These are phyloP conservation scores for Hypoxylon sp. DNA, from an alignment of 2,329 filamentous ascomycete species.

Conservation along the genomic window DNA sequence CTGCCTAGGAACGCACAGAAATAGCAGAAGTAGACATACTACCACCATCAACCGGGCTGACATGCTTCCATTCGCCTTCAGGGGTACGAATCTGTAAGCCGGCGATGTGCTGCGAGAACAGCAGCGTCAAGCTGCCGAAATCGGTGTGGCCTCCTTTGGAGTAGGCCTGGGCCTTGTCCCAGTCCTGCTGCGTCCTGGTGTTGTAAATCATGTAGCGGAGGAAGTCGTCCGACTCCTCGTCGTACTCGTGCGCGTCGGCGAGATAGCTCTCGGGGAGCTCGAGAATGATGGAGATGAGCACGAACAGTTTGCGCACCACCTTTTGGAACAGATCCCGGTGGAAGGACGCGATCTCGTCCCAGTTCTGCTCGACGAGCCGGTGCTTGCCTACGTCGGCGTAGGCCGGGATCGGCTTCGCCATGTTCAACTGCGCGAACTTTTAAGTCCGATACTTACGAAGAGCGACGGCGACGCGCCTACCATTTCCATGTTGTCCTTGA, in stretches of 20 bases:
- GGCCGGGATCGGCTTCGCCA: slow-evolving; percentile 39
- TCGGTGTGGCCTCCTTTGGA: slow-evolving; percentile 51
- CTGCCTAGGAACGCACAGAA: too few relatives aligned
- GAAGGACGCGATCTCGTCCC: slow-evolving; percentile 40
- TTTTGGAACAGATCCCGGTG: slow-evolving; percentile 43
- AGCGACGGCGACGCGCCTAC: slow-evolving; percentile 38
- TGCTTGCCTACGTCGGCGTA: slow-evolving; percentile 47
- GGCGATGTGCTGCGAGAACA: slow-evolving; percentile 64
- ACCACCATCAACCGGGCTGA: slow-evolving; percentile 38
- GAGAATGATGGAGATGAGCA: slow-evolving; percentile 55
- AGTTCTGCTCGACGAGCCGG: slow-evolving; percentile 38
- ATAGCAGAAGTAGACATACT: slow-evolving; percentile 35
- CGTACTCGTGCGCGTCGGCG: slow-evolving; percentile 38
- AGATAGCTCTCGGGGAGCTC: slow-evolving; percentile 42
- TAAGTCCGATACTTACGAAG: slow-evolving; percentile 17
- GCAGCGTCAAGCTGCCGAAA: slow-evolving; percentile 54
- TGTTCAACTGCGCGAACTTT: slow-evolving; percentile 51
- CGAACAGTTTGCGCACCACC: slow-evolving; percentile 56
- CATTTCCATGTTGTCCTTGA: slow-evolving; percentile 61
- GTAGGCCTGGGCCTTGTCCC: slow-evolving; percentile 50
- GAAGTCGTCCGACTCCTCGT: slow-evolving; percentile 41
- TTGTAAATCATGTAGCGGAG: slow-evolving; percentile 44
- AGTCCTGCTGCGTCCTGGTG: slow-evolving; percentile 37
- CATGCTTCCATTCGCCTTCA: slow-evolving; percentile 49
- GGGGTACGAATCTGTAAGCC: slow-evolving; percentile 58